These are phyloP conservation scores for Persicaria tinctoria DNA, from an alignment of 148 eudicot species.

Conservation along the genomic window DNA sequence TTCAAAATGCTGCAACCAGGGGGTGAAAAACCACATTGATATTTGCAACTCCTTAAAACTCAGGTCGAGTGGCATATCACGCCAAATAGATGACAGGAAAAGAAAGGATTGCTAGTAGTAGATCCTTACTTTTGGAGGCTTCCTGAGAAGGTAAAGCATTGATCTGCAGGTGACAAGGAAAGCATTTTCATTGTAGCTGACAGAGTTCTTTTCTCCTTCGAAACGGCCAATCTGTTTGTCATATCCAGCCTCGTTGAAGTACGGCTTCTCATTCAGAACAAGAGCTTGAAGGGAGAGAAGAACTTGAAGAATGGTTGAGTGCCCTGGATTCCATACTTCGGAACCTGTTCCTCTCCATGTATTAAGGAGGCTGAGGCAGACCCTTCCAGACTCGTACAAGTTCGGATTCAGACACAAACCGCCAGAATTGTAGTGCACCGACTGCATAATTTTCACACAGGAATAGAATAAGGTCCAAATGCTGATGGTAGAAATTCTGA, in stretches of 20 bases:
- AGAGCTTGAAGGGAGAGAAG: slow-evolving; percentile 95
- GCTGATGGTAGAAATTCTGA: not conserved
- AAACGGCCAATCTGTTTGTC: slow-evolving; percentile 58
- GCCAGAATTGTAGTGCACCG: slow-evolving; percentile 79
- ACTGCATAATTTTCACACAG: slow-evolving; percentile 27
- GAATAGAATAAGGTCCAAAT: not conserved
- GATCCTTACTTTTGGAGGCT: slow-evolving; percentile 65
- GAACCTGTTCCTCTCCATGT: slow-evolving; percentile 89
- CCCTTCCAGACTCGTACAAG: slow-evolving; percentile 94
- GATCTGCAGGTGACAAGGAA: slow-evolving; percentile 80
- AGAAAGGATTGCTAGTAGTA: not conserved
- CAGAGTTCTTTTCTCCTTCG: slow-evolving; percentile 91
- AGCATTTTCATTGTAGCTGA: slow-evolving; percentile 55
- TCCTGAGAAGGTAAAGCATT: slow-evolving; percentile 64
- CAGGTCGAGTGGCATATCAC: not conserved
- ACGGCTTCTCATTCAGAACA: slow-evolving; percentile 91
- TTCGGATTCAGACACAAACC: slow-evolving; percentile 95
- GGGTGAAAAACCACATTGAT: not conserved
- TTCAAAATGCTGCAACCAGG: slow-evolving; percentile 66
- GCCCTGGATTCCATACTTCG: slow-evolving; percentile 83
- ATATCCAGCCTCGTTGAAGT: slow-evolving; percentile 92
- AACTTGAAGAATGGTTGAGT: slow-evolving; percentile 89
- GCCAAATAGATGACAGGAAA: too few relatives aligned
- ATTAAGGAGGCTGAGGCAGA: slow-evolving; percentile 92
- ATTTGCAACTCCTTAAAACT: not conserved